Percentiles rank a stretch among this genome's conserved stretches.
phyloP scores from a whole-genome alignment of 768 basidiomycete species.

The Pleurotus eryngii region DNA sequence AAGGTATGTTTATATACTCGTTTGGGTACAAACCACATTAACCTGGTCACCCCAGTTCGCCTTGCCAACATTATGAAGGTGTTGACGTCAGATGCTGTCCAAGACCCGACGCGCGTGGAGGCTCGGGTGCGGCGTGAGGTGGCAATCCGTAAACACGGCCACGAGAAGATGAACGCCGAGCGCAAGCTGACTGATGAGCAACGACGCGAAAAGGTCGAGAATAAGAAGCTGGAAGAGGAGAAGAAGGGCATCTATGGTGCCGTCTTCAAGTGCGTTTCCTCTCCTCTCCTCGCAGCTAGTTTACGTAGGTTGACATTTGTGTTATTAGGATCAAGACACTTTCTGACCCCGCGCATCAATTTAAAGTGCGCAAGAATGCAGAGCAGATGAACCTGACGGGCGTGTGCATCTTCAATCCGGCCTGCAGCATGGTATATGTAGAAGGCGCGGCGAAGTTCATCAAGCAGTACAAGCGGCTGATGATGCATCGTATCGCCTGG shows the following conservation, averaged over 20 bases:
- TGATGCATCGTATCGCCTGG: conserved; percentile 89
- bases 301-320: background rate
- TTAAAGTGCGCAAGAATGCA: conserved; percentile 96
- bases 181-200: conserved; percentile 92
- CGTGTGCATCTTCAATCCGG: conserved; percentile 85
- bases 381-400: conserved; percentile 88
- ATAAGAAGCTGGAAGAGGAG: conserved; percentile 84
- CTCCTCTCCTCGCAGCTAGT: background rate
- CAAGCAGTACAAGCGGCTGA: conserved; percentile 81
- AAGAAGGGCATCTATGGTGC: conserved; percentile 79
- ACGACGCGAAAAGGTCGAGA: conserved; percentile 80
- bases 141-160: conserved; percentile 79
- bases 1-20: conserved; percentile 49
- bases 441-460: conserved; percentile 88
- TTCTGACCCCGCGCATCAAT: conserved; percentile 89
- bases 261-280: conserved; percentile 78
- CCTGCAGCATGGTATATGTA: conserved; percentile 88
- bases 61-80: conserved; percentile 97
- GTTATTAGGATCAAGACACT: conserved; percentile 75
- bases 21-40: background rate
- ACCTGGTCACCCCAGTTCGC: conserved; percentile 54
- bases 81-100: conserved; percentile 91
- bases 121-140: conserved; percentile 94
- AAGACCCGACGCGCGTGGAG: conserved; percentile 97
- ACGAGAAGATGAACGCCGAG: conserved; percentile 92